Conservation (phyloP, 441 rosid species). For the Dalechampia spathulata region DNA sequence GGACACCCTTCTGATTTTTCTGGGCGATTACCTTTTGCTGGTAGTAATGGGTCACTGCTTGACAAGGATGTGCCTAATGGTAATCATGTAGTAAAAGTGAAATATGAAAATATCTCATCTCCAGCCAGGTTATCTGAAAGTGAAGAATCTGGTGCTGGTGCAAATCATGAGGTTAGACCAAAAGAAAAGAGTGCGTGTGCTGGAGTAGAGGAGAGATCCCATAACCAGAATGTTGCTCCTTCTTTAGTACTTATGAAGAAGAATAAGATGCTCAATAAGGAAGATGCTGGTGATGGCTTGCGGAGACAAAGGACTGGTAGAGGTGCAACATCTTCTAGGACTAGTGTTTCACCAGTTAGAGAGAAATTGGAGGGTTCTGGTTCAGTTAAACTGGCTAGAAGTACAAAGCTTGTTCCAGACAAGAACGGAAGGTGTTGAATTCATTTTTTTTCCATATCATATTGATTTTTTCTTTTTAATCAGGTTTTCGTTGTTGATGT, state of each 20-base stretch:
- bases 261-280: conserved; percentile 29
- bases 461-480: too few species aligned
- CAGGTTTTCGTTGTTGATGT: conserved; percentile 5
- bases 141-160: conserved; percentile 50
- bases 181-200: conserved; percentile 31
- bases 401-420: conserved; percentile 33
- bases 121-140: conserved; percentile 51
- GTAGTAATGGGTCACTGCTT: conserved; percentile 28
- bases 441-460: too few species aligned
- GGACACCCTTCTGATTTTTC: conserved; percentile 31
- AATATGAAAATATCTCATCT: conserved; percentile 40
- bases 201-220: conserved; percentile 34
- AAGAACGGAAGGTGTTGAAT: conserved; percentile 44
- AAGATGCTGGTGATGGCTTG: conserved; percentile 39
- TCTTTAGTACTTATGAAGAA: conserved; percentile 29
- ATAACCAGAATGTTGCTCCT: conserved; percentile 26
- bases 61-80: conserved; percentile 28
- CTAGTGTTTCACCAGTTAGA: conserved; percentile 29
- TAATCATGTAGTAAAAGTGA: conserved; percentile 31
- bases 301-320: conserved; percentile 47
- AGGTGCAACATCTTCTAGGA: conserved; percentile 31
- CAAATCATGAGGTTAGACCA: conserved; percentile 29
- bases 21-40: conserved; percentile 28
- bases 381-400: conserved; percentile 35
- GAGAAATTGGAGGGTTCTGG: conserved; percentile 42